A percentile compares a stretch with the other conserved stretches of the same genome.
These are phyloP conservation scores for Gentiana macrophylla DNA, from an alignment of 257 asterid species.

Conservation along the genomic window DNA sequence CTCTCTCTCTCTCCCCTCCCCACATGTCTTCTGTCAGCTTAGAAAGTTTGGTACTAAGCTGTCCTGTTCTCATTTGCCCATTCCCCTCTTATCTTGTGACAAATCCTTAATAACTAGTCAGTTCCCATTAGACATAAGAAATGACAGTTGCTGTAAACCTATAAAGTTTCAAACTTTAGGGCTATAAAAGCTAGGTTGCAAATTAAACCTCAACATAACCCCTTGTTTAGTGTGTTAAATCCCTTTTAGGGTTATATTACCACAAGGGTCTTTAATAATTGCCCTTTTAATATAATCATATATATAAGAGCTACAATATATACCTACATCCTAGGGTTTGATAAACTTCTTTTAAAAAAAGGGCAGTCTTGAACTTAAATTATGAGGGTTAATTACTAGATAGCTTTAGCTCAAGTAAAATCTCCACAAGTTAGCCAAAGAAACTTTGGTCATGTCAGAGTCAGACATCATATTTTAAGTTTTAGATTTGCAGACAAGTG, in stretches of 20 bases:
- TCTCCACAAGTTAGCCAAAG: constrained; percentile 7
- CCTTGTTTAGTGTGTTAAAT: constrained; percentile 9
- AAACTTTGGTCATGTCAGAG: constrained; percentile 74
- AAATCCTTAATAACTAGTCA: constrained; percentile 21
- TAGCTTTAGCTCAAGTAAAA: too few relatives aligned
- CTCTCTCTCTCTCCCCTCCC: constrained; percentile 11
- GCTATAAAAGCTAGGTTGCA: neutral
- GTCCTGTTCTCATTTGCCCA: constrained; percentile 44
- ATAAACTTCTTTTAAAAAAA: too few relatives aligned
- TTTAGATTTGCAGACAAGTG: constrained; percentile 38
- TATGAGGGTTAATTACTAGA: too few relatives aligned
- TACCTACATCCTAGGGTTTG: too few relatives aligned
- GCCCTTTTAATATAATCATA: too few relatives aligned
- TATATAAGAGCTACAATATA: too few relatives aligned
- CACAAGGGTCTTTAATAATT: too few relatives aligned
- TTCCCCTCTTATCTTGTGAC: constrained; percentile 7
- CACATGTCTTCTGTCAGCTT: constrained; percentile 14
- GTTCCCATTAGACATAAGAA: constrained; percentile 2
- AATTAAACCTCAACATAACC: constrained; percentile 16
- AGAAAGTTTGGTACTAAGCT: constrained; percentile 23
- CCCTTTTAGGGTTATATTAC: too few relatives aligned
- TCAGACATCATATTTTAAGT: constrained; percentile 53
- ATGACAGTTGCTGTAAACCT: too few relatives aligned
- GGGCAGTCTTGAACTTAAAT: too few relatives aligned
- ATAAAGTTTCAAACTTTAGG: too few relatives aligned